phyloP scores from a whole-genome alignment of 192 early-diverging fungal genomes.

The Linnemannia exigua region DNA sequence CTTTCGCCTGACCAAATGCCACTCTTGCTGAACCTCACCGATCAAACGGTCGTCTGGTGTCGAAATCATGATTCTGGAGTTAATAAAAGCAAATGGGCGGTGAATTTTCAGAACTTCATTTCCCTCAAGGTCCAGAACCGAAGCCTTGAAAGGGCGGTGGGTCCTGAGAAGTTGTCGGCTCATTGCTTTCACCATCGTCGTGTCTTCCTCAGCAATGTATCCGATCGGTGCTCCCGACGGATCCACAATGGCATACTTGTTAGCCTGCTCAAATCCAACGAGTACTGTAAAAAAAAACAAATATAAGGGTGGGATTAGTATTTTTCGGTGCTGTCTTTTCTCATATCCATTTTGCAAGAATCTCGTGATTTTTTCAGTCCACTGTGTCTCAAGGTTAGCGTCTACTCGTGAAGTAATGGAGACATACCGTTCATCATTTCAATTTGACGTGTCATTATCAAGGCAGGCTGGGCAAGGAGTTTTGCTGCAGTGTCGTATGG shows the following conservation, averaged over 20 bases:
- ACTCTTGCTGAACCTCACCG: slow-evolving; percentile 89
- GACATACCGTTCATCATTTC: slow-evolving; percentile 84
- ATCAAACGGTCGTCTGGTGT: slow-evolving; percentile 73
- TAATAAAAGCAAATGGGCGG: slow-evolving; percentile 83
- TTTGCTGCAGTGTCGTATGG: slow-evolving; percentile 43
- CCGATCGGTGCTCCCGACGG: slow-evolving; percentile 75
- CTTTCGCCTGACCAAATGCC: slow-evolving; percentile 84
- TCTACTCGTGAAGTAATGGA: slow-evolving; percentile 56
- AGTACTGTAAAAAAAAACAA: slow-evolving; percentile 29
- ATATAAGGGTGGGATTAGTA: neutral
- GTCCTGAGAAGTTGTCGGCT: slow-evolving; percentile 80
- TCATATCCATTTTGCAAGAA: no score
- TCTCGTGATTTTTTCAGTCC: no score
- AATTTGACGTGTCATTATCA: slow-evolving; percentile 80
- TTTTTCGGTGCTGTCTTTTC: no score
- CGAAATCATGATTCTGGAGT: slow-evolving; percentile 78
- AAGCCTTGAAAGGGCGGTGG: slow-evolving; percentile 82
- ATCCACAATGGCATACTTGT: slow-evolving; percentile 86
- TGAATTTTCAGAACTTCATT: slow-evolving; percentile 77
- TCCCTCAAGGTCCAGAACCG: slow-evolving; percentile 79
- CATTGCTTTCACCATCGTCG: slow-evolving; percentile 69
- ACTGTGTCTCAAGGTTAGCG: neutral
- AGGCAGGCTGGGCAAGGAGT: slow-evolving; percentile 66
- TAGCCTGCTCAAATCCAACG: slow-evolving; percentile 87
- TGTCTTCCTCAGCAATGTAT: slow-evolving; percentile 86